Percentiles rank a stretch among this genome's conserved stretches.
phyloP scores from a whole-genome alignment of 169 alveolate genomes.

The Eimeria maxima region DNA sequence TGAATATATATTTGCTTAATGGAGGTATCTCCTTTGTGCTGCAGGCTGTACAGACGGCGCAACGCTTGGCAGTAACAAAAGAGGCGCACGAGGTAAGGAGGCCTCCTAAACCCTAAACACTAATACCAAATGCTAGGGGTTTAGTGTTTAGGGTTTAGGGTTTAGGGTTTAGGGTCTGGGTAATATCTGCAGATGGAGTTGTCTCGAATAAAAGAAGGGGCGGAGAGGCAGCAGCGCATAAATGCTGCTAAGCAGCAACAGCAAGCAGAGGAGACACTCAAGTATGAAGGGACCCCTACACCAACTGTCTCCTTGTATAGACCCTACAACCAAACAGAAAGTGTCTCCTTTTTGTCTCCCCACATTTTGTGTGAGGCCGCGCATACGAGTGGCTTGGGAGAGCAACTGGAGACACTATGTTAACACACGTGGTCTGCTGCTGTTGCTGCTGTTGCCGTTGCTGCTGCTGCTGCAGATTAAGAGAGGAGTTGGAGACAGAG shows the following conservation, averaged over 20 bases:
- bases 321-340: too few species aligned
- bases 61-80: slow-evolving; percentile 19
- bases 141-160: neutral
- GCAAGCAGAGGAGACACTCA: slow-evolving; percentile 1
- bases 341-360: too few species aligned
- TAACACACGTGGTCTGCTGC: neutral
- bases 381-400: too few species aligned
- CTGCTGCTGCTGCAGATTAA: slow-evolving; percentile 41
- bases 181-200: slow-evolving; percentile 27
- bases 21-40: neutral
- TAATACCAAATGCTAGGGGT: too few species aligned
- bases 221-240: slow-evolving; percentile 1
- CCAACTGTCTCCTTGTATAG: too few species aligned
- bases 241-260: slow-evolving; percentile 29
- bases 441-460: neutral
- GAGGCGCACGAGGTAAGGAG: slow-evolving; percentile 45
- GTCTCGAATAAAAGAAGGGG: slow-evolving; percentile 3
- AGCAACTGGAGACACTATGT: too few species aligned
- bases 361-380: too few species aligned
- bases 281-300: neutral
- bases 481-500: slow-evolving; percentile 11
- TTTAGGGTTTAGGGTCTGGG: slow-evolving; percentile 7
- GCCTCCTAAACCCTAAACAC: too few species aligned
- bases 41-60: slow-evolving; percentile 41
- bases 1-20: neutral